Evolutionary conservation across 2,329 filamentous ascomycete genomes (phyloP).

Genomic region (Westerdykella ornata): DNA sequence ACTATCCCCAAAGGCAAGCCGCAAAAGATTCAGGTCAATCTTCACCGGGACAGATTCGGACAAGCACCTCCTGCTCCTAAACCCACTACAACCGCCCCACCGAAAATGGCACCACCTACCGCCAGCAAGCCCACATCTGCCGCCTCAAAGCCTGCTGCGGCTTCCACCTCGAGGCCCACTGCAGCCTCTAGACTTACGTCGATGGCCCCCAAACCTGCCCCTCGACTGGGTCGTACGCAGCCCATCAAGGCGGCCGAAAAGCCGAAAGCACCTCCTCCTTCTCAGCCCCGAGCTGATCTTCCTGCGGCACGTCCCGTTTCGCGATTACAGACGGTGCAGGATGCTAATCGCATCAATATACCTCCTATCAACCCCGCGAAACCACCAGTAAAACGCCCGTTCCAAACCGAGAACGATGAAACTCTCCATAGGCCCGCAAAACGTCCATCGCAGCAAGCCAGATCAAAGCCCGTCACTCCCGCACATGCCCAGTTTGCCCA

Average conservation of each 20-base stretch:
- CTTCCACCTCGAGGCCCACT: neutral
- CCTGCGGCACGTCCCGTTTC: constrained; percentile 50
- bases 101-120: constrained; percentile 26
- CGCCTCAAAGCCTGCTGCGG: constrained; percentile 8
- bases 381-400: constrained; percentile 63
- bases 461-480: constrained; percentile 38
- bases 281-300: constrained; percentile 44
- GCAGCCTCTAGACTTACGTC: constrained; percentile 3
- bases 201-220: constrained; percentile 19
- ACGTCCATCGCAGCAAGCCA: constrained; percentile 39
- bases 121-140: constrained; percentile 13
- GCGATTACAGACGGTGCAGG: constrained; percentile 57
- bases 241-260: constrained; percentile 66
- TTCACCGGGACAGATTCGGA: constrained; percentile 49
- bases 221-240: constrained; percentile 28
- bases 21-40: constrained; percentile 58
- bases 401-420: constrained; percentile 63
- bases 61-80: constrained; percentile 50
- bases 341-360: constrained; percentile 47
- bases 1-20: constrained; percentile 54
- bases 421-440: constrained; percentile 39
- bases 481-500: constrained; percentile 64
- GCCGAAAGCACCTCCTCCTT: constrained; percentile 36
- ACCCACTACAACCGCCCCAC: constrained; percentile 34
- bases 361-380: constrained; percentile 62